A percentile compares a stretch with the other conserved stretches of the same genome.
These are phyloP conservation scores for Saturnispora diversa DNA, from an alignment of 805 yeast genomes.

Conservation along the genomic window DNA sequence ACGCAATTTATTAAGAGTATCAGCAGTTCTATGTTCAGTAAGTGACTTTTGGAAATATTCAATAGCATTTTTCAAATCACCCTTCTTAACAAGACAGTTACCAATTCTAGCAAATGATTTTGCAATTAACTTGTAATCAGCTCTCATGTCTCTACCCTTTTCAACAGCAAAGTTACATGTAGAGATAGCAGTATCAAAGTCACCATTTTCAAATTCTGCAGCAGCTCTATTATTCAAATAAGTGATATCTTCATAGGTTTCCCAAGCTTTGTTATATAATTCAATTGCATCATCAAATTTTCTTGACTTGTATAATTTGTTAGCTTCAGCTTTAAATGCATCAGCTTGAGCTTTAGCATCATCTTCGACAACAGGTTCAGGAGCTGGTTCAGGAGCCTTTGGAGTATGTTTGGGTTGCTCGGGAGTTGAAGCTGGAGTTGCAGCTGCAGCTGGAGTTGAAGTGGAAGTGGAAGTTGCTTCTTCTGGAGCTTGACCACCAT, in stretches of 20 bases:
- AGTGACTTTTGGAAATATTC: constrained; percentile 79
- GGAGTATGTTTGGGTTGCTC: constrained; percentile 13
- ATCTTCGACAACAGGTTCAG: constrained; percentile 14
- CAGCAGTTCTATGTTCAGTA: constrained; percentile 97
- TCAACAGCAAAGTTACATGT: constrained; percentile 82
- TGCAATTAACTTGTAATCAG: constrained; percentile 87
- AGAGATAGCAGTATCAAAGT: constrained; percentile 72
- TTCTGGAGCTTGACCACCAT: constrained; percentile 26
- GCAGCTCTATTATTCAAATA: constrained; percentile 95
- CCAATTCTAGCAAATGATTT: constrained; percentile 93
- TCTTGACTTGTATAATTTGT: constrained; percentile 74
- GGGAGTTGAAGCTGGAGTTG: constrained; percentile 28
- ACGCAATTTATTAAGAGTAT: constrained; percentile 80
- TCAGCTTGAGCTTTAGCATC: constrained; percentile 47
- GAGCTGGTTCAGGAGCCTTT: constrained; percentile 23
- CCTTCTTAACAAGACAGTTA: constrained; percentile 66
- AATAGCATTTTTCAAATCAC: constrained; percentile 64
- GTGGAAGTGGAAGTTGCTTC: constrained; percentile 6
- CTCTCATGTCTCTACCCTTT: constrained; percentile 80
- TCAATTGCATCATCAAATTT: constrained; percentile 90
- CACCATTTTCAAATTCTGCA: constrained; percentile 95
- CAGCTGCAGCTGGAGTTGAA: constrained; percentile 29
- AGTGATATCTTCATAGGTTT: constrained; percentile 72
- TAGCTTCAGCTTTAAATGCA: constrained; percentile 75
- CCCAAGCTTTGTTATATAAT: constrained; percentile 81